phyloP scores from a whole-genome alignment of 2,329 filamentous ascomycete genomes.

The Neurospora sp. region DNA sequence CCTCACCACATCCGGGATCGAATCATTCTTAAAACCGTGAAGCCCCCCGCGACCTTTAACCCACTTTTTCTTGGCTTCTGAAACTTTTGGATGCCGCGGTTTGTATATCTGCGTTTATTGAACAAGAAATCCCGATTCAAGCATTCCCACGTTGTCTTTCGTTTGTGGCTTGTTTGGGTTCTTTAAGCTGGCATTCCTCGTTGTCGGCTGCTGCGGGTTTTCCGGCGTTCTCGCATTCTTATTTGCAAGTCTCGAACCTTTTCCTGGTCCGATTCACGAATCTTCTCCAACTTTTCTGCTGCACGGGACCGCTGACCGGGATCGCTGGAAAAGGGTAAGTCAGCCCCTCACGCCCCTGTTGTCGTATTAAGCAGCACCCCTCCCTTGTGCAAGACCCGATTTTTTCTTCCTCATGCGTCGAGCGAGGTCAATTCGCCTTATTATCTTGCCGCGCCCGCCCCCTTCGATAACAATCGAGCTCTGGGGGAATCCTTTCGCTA shows the following conservation, averaged over 20 bases:
- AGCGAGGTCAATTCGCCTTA: neutral
- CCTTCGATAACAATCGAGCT: neutral
- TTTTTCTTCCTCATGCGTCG: neutral
- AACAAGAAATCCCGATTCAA: neutral
- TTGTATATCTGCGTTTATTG: neutral
- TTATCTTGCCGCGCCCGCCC: neutral
- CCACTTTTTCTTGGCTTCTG: conserved; percentile 6
- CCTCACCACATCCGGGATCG: conserved; percentile 11
- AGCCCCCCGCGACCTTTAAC: conserved; percentile 7
- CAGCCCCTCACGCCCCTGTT: neutral
- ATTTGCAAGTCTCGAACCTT: neutral
- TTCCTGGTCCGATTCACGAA: neutral
- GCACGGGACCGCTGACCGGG: neutral
- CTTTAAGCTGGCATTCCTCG: neutral
- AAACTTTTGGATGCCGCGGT: conserved; percentile 4
- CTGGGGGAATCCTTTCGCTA: neutral
- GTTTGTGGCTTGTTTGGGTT: neutral
- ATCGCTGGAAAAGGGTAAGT: neutral
- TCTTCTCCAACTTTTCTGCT: neutral
- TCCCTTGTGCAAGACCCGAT: neutral
- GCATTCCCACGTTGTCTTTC: neutral
- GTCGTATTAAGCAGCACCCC: neutral
- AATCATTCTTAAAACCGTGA: conserved; percentile 11
- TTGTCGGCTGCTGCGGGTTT: neutral
- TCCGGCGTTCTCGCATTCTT: neutral